A percentile compares a stretch with the other conserved stretches of the same genome.
Conservation (phyloP, 305 asterid species). For the Fraxinus latifolia region DNA sequence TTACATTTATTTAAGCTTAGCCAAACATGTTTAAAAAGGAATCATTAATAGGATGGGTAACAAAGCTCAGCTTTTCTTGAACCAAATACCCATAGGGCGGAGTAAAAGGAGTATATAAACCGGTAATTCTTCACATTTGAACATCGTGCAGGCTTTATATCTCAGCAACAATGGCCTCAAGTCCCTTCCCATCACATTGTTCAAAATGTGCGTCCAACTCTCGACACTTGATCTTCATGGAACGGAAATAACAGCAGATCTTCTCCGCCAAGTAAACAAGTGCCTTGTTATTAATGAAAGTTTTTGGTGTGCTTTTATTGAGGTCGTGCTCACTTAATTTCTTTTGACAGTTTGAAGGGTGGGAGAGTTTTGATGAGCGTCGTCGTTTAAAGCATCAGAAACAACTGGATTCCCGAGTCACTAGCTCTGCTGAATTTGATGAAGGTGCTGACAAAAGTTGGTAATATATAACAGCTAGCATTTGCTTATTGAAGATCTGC, state of each 20-base stretch:
- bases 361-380: constrained; percentile 82
- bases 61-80: not conserved
- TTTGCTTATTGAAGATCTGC: not conserved
- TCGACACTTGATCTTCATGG: constrained; percentile 78
- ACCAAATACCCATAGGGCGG: not conserved
- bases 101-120: too few relatives aligned
- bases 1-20: not conserved
- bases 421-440: constrained; percentile 68
- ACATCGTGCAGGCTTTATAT: constrained; percentile 57
- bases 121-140: not conserved
- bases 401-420: constrained; percentile 79
- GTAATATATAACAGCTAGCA: constrained; percentile 15
- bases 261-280: constrained; percentile 61
- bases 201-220: constrained; percentile 63
- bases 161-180: constrained; percentile 67
- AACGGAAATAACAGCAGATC: constrained; percentile 75
- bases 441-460: constrained; percentile 90
- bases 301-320: not conserved
- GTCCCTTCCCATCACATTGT: constrained; percentile 61
- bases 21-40: not conserved
- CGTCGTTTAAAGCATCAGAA: constrained; percentile 81
- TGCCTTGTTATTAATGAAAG: not conserved
- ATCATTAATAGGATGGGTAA: not conserved
- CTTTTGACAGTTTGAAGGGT: constrained; percentile 69
- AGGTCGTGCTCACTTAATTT: not conserved